Evolutionary conservation across 257 asterid genomes (phyloP).

Genomic region (Solanum sitiens): DNA sequence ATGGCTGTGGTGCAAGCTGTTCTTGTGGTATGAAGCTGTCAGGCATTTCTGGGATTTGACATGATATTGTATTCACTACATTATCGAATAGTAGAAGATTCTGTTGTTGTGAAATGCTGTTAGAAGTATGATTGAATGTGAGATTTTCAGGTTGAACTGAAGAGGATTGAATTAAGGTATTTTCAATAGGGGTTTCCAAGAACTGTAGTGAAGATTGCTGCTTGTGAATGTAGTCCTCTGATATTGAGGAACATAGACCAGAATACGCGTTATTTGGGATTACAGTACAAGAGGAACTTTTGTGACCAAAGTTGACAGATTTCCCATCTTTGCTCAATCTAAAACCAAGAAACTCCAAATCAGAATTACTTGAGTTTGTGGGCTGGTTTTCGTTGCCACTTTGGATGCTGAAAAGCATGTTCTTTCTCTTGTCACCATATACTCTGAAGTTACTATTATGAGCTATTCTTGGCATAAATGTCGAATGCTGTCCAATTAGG

Average conservation of each 20-base stretch:
- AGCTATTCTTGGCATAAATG: neutral
- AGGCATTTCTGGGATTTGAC: neutral
- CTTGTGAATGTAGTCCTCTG: neutral
- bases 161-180: slow-evolving; percentile 3
- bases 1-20: neutral
- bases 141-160: neutral
- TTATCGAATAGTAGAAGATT: neutral
- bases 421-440: slow-evolving; percentile 26
- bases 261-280: neutral
- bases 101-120: neutral
- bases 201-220: neutral
- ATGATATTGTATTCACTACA: neutral
- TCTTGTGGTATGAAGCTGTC: neutral
- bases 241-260: neutral
- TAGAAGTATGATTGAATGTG: neutral
- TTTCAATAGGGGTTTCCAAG: neutral
- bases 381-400: neutral
- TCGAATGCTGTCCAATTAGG: neutral
- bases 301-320: slow-evolving; percentile 27
- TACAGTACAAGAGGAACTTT: neutral
- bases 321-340: slow-evolving; percentile 37
- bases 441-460: slow-evolving; percentile 5
- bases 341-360: slow-evolving; percentile 33
- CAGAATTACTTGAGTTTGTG: neutral
- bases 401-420: slow-evolving; percentile 14